These are phyloP conservation scores for Cylindrotheca closterium DNA, from an alignment of 108 stramenopile genomes.

Conservation along the genomic window DNA sequence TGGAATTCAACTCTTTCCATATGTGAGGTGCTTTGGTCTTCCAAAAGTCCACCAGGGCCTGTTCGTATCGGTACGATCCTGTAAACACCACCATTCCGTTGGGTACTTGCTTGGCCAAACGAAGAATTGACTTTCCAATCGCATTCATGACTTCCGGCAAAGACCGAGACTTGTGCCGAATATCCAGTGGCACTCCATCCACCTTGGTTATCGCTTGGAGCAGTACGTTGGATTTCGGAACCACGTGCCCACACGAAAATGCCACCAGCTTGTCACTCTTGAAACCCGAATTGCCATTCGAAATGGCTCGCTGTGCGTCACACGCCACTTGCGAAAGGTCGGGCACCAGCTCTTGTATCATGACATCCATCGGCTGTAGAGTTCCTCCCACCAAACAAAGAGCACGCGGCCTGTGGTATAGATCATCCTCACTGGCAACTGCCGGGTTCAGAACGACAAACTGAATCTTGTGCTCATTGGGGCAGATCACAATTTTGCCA, in stretches of 20 bases:
- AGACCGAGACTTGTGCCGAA: conserved; percentile 69
- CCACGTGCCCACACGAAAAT: conserved; percentile 97
- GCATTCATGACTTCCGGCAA: conserved; percentile 67
- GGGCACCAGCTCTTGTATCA: conserved; percentile 89
- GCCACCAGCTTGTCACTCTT: conserved; percentile 37
- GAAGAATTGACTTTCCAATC: conserved; percentile 75
- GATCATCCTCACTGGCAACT: conserved; percentile 60
- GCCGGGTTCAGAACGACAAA: conserved; percentile 91
- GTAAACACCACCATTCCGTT: conserved; percentile 94
- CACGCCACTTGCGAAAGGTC: conserved; percentile 31
- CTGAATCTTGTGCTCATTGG: conserved; percentile 10
- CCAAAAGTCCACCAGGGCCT: conserved; percentile 80
- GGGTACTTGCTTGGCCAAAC: conserved; percentile 68
- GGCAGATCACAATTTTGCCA: conserved; percentile 72
- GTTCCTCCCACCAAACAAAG: conserved; percentile 97
- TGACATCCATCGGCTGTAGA: conserved; percentile 85
- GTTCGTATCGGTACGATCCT: conserved; percentile 92
- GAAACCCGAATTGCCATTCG: conserved; percentile 13
- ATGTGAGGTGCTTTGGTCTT: conserved; percentile 33
- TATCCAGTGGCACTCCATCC: conserved; percentile 60
- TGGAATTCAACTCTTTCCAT: conserved; percentile 53
- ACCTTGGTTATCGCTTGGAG: conserved; percentile 36
- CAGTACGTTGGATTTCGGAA: conserved; percentile 66
- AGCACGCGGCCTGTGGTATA: conserved; percentile 84
- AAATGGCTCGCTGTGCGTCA: conserved; percentile 38